Conservation (phyloP, 805 yeast genomes). For the Huiozyma naganishii region DNA sequence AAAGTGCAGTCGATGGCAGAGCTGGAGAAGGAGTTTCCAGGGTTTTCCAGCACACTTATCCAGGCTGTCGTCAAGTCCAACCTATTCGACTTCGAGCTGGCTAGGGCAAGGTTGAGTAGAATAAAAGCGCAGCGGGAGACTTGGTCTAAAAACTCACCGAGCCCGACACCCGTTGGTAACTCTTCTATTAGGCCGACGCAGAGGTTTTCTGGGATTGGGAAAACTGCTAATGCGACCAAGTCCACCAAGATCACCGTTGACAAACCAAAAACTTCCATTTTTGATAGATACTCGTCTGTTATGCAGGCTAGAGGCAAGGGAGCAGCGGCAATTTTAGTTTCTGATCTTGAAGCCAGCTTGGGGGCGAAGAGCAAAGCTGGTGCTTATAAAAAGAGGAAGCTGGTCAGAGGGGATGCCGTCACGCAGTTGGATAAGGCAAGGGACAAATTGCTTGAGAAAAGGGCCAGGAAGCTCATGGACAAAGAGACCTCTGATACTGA, state of each 20-base stretch:
- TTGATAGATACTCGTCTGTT: constrained; percentile 28
- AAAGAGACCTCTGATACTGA: constrained; percentile 5
- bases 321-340: not conserved
- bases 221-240: not conserved
- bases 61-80: constrained; percentile 32
- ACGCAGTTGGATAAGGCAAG: constrained; percentile 27
- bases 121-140: constrained; percentile 20
- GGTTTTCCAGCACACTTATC: constrained; percentile 26
- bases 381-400: constrained; percentile 27
- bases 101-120: constrained; percentile 25
- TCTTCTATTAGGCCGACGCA: not conserved
- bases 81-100: constrained; percentile 26
- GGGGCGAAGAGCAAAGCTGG: not conserved
- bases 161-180: not conserved
- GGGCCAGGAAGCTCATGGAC: constrained; percentile 11
- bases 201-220: constrained; percentile 1
- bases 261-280: constrained; percentile 29
- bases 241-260: constrained; percentile 26
- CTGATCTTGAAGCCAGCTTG: not conserved
- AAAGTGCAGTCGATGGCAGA: constrained; percentile 7
- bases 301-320: constrained; percentile 7
- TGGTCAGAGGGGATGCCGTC: constrained; percentile 31
- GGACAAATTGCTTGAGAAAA: constrained; percentile 18
- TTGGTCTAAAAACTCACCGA: constrained; percentile 11
- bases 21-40: constrained; percentile 23